Conservation (phyloP, 495 filamentous ascomycete genomes). For the Hypoxylon subgilvum region DNA sequence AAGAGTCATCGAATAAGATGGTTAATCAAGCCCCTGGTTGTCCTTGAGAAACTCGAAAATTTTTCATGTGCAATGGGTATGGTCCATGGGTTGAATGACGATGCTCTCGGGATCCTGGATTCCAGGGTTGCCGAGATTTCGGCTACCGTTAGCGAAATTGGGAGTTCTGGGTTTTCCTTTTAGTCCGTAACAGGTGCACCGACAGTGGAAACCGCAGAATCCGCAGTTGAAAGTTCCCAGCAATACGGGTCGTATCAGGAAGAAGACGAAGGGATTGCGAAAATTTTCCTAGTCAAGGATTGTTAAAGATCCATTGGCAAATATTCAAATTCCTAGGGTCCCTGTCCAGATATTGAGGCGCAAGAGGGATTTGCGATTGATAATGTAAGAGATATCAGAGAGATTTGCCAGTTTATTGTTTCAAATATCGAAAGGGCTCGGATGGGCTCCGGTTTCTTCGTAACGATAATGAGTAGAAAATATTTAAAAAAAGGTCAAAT, state of each 20-base stretch:
- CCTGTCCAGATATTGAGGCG: conserved; percentile 30
- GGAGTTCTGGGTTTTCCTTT: conserved; percentile 22
- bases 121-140: conserved; percentile 35
- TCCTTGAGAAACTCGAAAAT: conserved; percentile 18
- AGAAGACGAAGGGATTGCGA: conserved; percentile 20
- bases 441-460: conserved; percentile 1
- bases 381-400: conserved; percentile 6
- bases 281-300: conserved; percentile 28
- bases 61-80: conserved; percentile 5
- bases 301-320: conserved; percentile 26
- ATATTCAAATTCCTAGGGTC: conserved; percentile 11
- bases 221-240: conserved; percentile 17
- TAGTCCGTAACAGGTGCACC: conserved; percentile 22
- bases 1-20: conserved; percentile 29
- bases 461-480: conserved; percentile 4
- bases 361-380: conserved; percentile 21
- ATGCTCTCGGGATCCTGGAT: conserved; percentile 34
- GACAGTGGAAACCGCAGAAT: conserved; percentile 29
- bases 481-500: too few species aligned
- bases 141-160: conserved; percentile 44
- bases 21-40: conserved; percentile 21
- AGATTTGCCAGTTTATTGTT: conserved; percentile 1
- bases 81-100: conserved; percentile 26
- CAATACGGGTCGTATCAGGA: conserved; percentile 31
- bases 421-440: conserved; percentile 3